phyloP scores from a whole-genome alignment of 2,329 filamentous ascomycete species.

The Raffaelea deltoideospora region DNA sequence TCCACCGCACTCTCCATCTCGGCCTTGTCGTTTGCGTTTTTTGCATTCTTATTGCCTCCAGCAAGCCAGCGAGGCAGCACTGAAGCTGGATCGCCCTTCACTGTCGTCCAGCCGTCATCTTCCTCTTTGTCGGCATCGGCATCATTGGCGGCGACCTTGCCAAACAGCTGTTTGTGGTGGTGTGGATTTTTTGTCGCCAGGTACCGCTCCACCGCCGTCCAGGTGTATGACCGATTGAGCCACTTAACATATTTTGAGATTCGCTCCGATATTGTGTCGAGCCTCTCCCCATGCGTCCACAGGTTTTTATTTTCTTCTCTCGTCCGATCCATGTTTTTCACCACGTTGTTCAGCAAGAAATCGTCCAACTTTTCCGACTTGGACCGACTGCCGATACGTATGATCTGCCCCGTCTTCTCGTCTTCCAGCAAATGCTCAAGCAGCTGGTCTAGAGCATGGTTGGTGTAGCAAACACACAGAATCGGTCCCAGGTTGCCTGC shows the following conservation, averaged over 20 bases:
- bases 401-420: conserved; percentile 29
- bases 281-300: conserved; percentile 12
- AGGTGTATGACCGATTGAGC: not conserved
- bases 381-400: conserved; percentile 46
- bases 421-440: conserved; percentile 40
- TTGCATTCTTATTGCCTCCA: not conserved
- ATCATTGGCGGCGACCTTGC: not conserved
- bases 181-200: conserved; percentile 8
- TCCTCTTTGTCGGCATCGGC: conserved; percentile 3
- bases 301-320: conserved; percentile 20
- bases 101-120: conserved; percentile 13
- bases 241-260: not conserved
- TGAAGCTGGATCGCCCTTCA: conserved; percentile 7
- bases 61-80: conserved; percentile 11
- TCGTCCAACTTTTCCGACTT: conserved; percentile 35
- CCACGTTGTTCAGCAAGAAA: conserved; percentile 32
- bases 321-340: conserved; percentile 17
- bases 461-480: conserved; percentile 30
- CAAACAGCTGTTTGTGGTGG: conserved; percentile 15
- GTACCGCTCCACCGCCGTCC: conserved; percentile 8
- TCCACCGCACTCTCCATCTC: too few species aligned
- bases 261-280: conserved; percentile 2
- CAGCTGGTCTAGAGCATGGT: conserved; percentile 37
- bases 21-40: too few species aligned
- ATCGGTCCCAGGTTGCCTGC: conserved; percentile 30